These are phyloP conservation scores for Aspergillus baeticus DNA, from an alignment of 495 filamentous ascomycete genomes.

Conservation along the genomic window DNA sequence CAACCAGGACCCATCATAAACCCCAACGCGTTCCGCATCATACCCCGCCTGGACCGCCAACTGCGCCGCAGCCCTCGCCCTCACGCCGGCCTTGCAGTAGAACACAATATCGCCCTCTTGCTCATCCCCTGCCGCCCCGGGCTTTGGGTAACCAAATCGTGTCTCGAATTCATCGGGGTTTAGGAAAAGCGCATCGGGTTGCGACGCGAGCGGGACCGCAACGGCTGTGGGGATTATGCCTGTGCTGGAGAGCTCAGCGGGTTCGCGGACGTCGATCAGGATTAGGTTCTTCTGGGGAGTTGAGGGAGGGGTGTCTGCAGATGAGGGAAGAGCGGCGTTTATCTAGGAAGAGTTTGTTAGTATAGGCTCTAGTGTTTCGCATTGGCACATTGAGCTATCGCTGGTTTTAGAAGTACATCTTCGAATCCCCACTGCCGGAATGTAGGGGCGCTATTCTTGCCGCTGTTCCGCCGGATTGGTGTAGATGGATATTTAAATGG, in stretches of 20 bases:
- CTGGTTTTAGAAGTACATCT: constrained; percentile 29
- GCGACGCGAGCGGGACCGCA: constrained; percentile 74
- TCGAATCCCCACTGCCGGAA: constrained; percentile 43
- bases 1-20: constrained; percentile 87
- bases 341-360: constrained; percentile 29
- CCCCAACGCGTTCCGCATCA: constrained; percentile 63
- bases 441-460: constrained; percentile 5
- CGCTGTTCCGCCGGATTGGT: constrained; percentile 27
- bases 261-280: constrained; percentile 79
- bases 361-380: background rate
- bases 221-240: constrained; percentile 78
- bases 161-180: constrained; percentile 68
- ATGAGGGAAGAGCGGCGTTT: constrained; percentile 33
- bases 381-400: background rate
- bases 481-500: background rate
- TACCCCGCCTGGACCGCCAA: constrained; percentile 78
- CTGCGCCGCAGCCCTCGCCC: constrained; percentile 75
- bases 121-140: constrained; percentile 14
- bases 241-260: constrained; percentile 63
- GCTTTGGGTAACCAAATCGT: constrained; percentile 48
- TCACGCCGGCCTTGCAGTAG: constrained; percentile 90
- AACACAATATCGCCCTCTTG: constrained; percentile 60
- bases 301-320: constrained; percentile 14
- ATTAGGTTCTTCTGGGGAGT: constrained; percentile 30
- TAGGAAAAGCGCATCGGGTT: constrained; percentile 77